Evolutionary conservation across 2,329 filamentous ascomycete genomes (phyloP).

Genomic region (Chrysoporthe cubensis): DNA sequence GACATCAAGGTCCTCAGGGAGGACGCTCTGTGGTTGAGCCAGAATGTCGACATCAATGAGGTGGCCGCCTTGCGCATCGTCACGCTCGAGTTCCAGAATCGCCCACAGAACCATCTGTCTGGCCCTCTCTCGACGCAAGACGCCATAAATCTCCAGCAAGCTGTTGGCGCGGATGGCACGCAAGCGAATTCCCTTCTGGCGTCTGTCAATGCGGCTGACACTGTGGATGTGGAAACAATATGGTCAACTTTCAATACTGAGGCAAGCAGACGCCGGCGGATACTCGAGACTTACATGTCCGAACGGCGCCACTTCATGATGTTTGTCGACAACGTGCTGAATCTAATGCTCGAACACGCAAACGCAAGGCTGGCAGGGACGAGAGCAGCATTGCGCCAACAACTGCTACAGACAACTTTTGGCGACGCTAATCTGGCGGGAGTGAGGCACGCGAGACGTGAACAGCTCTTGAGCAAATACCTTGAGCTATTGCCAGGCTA

Average conservation of each 20-base stretch:
- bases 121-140: slow-evolving; percentile 78
- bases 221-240: slow-evolving; percentile 57
- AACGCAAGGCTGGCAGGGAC: slow-evolving; percentile 29
- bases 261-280: slow-evolving; percentile 65
- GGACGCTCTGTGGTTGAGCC: slow-evolving; percentile 85
- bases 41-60: slow-evolving; percentile 77
- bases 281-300: slow-evolving; percentile 72
- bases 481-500: slow-evolving; percentile 51
- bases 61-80: slow-evolving; percentile 79
- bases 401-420: slow-evolving; percentile 32
- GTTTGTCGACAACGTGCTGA: slow-evolving; percentile 60
- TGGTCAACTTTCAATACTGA: slow-evolving; percentile 65
- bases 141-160: slow-evolving; percentile 74
- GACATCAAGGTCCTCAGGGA: slow-evolving; percentile 80
- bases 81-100: slow-evolving; percentile 81
- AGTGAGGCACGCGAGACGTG: slow-evolving; percentile 31
- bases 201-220: slow-evolving; percentile 51
- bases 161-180: slow-evolving; percentile 66
- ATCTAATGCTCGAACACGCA: slow-evolving; percentile 50
- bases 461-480: slow-evolving; percentile 53
- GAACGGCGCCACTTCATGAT: slow-evolving; percentile 73
- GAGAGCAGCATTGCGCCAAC: slow-evolving; percentile 28
- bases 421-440: slow-evolving; percentile 10
- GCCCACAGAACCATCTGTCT: slow-evolving; percentile 73
- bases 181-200: slow-evolving; percentile 61